A percentile compares a stretch with the other conserved stretches of the same genome.
These are phyloP conservation scores for Fusarium pseudoanthophilum DNA, from an alignment of 2,329 filamentous ascomycete species.

Conservation along the genomic window DNA sequence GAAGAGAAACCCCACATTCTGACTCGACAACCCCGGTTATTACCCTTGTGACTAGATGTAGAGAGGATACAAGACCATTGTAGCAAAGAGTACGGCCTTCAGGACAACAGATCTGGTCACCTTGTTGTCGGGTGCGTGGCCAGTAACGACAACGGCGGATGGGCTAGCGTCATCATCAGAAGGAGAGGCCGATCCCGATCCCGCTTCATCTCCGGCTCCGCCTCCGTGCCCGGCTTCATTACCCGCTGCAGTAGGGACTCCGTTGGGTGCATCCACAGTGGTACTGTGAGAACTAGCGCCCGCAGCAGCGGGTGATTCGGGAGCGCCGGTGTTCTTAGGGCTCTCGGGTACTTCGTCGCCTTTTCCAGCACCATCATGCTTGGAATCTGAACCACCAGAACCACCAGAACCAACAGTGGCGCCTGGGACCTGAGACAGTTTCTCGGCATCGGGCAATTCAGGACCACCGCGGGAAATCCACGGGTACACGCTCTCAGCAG, in stretches of 20 bases:
- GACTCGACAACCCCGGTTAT: background rate
- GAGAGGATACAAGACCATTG: background rate
- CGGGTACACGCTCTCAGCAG: background rate
- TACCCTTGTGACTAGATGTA: too few relatives aligned
- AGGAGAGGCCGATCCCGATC: background rate
- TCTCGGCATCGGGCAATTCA: background rate
- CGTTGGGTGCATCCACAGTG: background rate
- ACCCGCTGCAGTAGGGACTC: background rate
- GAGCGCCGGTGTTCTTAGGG: background rate
- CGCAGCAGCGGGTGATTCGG: background rate
- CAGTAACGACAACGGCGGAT: background rate
- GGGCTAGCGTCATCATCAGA: background rate
- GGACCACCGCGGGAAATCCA: background rate
- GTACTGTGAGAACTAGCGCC: background rate
- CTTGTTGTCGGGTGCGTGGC: background rate
- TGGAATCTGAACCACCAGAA: too few relatives aligned
- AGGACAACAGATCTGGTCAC: rapidly evolving
- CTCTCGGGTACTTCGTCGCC: background rate
- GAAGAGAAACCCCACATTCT: background rate
- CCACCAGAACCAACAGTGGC: too few relatives aligned
- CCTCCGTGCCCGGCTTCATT: background rate
- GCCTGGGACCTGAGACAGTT: background rate
- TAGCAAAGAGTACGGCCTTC: background rate
- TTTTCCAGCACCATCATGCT: background rate
- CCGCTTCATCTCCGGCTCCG: background rate